These are phyloP conservation scores for Kazachstania sp. DNA, from an alignment of 1,139 yeast species.

Conservation along the genomic window DNA sequence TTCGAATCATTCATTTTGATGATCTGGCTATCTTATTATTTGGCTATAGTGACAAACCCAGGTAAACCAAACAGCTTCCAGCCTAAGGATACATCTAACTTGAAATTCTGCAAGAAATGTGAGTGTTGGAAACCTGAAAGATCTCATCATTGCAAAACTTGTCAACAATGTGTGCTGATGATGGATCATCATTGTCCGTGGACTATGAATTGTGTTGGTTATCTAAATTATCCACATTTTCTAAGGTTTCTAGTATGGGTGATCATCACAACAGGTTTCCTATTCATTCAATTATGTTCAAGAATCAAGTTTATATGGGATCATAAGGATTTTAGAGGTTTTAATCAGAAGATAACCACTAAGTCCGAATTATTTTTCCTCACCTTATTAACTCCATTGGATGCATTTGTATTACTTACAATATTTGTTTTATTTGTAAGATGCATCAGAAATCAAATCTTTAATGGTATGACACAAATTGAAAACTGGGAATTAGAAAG, in stretches of 20 bases:
- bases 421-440: constrained; percentile 53
- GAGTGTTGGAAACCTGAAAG: constrained; percentile 61
- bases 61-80: constrained; percentile 43
- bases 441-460: constrained; percentile 46
- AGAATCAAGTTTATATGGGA: constrained; percentile 43
- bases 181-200: constrained; percentile 92
- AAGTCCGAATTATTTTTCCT: constrained; percentile 49
- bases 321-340: constrained; percentile 33
- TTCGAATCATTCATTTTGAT: constrained; percentile 44
- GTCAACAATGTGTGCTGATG: constrained; percentile 53
- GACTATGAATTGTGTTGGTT: constrained; percentile 82
- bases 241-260: constrained; percentile 70
- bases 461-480: constrained; percentile 80
- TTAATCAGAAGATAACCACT: constrained; percentile 54
- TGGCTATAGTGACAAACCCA: constrained; percentile 52
- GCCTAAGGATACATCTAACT: constrained; percentile 15
- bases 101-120: constrained; percentile 67
- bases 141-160: constrained; percentile 67
- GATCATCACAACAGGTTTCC: constrained; percentile 44
- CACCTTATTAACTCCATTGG: constrained; percentile 47
- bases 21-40: constrained; percentile 63
- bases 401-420: constrained; percentile 50
- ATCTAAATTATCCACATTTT: constrained; percentile 72
- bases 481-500: constrained; percentile 92
- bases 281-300: constrained; percentile 37